phyloP scores from a whole-genome alignment of 148 eudicot species.

The Rhododendron griersonianum region DNA sequence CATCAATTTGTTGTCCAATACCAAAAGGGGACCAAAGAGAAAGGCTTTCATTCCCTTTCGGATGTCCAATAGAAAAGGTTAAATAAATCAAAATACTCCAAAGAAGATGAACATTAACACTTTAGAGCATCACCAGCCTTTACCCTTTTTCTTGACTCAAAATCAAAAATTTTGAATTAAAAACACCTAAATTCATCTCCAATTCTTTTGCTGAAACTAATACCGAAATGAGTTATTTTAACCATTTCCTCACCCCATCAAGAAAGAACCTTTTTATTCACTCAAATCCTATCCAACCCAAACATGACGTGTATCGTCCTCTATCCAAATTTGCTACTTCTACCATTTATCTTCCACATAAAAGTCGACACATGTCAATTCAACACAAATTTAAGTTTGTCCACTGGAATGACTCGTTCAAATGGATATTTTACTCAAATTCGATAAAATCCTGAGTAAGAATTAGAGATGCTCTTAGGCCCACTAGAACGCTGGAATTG shows the following conservation, averaged over 20 bases:
- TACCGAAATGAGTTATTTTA: neutral
- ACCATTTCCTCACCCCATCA: neutral
- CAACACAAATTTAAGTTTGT: neutral
- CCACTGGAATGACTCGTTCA: neutral
- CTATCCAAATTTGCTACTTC: neutral
- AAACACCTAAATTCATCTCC: neutral
- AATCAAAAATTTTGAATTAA: neutral
- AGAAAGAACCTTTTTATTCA: neutral
- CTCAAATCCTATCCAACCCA: neutral
- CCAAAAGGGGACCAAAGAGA: neutral
- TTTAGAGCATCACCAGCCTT: neutral
- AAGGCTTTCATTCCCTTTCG: neutral
- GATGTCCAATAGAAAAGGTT: neutral
- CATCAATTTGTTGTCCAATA: neutral
- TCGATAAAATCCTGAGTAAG: too few relatives aligned
- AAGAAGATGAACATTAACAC: neutral
- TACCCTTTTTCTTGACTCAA: neutral
- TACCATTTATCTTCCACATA: neutral
- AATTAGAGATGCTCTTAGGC: neutral
- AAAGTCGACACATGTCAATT: neutral
- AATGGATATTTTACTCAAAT: neutral
- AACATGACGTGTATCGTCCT: neutral
- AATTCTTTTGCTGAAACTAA: neutral
- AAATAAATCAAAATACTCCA: too few relatives aligned
- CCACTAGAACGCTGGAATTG: neutral